Evolutionary conservation across 1,139 yeast species (phyloP).

Genomic region (Kodamaea plutei): DNA sequence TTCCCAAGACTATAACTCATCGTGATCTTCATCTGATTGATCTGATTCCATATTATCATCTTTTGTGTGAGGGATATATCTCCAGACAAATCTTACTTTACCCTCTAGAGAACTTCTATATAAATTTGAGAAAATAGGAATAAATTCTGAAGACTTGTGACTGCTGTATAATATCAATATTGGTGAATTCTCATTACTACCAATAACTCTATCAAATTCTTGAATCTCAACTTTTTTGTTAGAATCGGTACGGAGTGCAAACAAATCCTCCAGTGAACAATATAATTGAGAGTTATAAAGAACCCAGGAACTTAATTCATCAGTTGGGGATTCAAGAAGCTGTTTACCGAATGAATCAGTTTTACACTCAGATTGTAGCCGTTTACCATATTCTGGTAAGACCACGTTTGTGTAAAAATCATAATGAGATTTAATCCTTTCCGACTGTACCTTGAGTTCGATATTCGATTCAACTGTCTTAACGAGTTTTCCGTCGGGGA

Average conservation of each 20-base stretch:
- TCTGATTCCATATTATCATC: slow-evolving; percentile 20
- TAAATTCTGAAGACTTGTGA: slow-evolving; percentile 44
- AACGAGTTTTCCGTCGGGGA: too few relatives aligned
- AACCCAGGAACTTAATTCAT: slow-evolving; percentile 43
- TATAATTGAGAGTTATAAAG: slow-evolving; percentile 49
- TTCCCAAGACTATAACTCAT: too few relatives aligned
- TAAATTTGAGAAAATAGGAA: slow-evolving; percentile 54
- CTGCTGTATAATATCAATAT: slow-evolving; percentile 49
- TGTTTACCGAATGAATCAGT: slow-evolving; percentile 35
- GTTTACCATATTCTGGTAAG: slow-evolving; percentile 16
- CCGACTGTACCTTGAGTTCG: too few relatives aligned
- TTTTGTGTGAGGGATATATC: slow-evolving; percentile 52
- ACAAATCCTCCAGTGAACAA: slow-evolving; percentile 65
- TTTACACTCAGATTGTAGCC: slow-evolving; percentile 22
- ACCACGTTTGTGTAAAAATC: slow-evolving; percentile 40
- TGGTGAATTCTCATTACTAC: slow-evolving; percentile 39
- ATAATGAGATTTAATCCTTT: slow-evolving; percentile 61
- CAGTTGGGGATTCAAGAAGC: slow-evolving; percentile 11
- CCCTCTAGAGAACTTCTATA: slow-evolving; percentile 59
- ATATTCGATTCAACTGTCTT: too few relatives aligned
- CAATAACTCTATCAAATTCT: slow-evolving; percentile 61
- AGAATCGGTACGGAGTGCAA: slow-evolving; percentile 54
- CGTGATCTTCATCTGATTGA: neutral
- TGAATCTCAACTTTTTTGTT: slow-evolving; percentile 20
- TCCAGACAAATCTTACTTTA: slow-evolving; percentile 70